These are phyloP conservation scores for Coemansia sp. DNA, from an alignment of 192 early-diverging fungal species.

Conservation along the genomic window DNA sequence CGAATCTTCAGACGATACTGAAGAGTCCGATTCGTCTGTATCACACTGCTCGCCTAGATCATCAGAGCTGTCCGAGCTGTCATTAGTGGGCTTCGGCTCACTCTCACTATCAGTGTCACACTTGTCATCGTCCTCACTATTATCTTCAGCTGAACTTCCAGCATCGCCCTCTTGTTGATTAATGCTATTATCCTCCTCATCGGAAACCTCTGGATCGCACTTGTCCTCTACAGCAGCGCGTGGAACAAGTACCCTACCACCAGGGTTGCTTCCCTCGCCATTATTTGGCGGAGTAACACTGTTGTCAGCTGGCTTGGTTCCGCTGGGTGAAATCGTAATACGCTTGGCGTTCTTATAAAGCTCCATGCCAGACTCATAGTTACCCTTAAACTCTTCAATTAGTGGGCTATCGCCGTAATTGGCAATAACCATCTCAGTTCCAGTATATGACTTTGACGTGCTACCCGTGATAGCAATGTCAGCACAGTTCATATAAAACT, in stretches of 20 bases:
- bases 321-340: conserved; percentile 12
- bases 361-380: conserved; percentile 8
- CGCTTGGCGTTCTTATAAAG: conserved; percentile 16
- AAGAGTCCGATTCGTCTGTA: background rate
- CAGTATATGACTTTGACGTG: conserved; percentile 19
- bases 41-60: background rate
- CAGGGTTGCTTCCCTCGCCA: background rate
- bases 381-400: conserved; percentile 8
- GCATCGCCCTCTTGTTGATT: background rate
- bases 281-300: background rate
- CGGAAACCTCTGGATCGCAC: background rate
- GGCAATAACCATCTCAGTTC: conserved; percentile 27
- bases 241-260: background rate
- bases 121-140: background rate
- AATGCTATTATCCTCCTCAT: background rate
- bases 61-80: background rate
- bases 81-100: background rate
- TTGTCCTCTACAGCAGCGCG: background rate
- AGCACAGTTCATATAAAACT: conserved; percentile 62
- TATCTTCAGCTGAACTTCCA: background rate
- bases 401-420: conserved; percentile 25
- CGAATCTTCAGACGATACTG: background rate
- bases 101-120: background rate
- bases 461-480: conserved; percentile 25
- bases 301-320: background rate